These are phyloP conservation scores for Podospora appendiculata DNA, from an alignment of 495 filamentous ascomycete species.

Conservation along the genomic window DNA sequence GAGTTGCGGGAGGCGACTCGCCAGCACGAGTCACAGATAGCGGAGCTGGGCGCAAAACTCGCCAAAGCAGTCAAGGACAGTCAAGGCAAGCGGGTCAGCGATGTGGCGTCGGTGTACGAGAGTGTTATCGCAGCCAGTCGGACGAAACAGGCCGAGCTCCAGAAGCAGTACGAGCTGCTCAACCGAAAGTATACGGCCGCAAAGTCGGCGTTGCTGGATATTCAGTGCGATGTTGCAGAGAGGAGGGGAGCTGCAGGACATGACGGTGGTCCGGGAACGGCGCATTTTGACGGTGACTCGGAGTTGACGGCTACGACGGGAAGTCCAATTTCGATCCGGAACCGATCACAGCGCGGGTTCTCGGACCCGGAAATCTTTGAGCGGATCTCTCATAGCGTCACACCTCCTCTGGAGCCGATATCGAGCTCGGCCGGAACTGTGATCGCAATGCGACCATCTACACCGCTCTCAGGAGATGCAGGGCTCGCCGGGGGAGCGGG, in stretches of 20 bases:
- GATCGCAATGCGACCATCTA: constrained; percentile 16
- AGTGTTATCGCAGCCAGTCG: constrained; percentile 28
- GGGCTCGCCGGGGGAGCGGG: constrained; percentile 9
- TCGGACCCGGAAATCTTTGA: constrained; percentile 30
- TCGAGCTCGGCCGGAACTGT: constrained; percentile 9
- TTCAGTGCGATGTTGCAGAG: constrained; percentile 16
- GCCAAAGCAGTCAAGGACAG: constrained; percentile 34
- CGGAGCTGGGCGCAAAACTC: constrained; percentile 31
- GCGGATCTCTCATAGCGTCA: constrained; percentile 22
- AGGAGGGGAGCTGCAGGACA: constrained; percentile 1
- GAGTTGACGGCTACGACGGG: constrained; percentile 1
- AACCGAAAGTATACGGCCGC: constrained; percentile 33
- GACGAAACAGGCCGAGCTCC: constrained; percentile 34
- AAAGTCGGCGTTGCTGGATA: constrained; percentile 27
- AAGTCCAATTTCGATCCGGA: constrained; percentile 11
- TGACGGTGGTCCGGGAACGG: background rate
- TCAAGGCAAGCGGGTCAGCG: constrained; percentile 28
- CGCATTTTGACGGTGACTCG: constrained; percentile 3
- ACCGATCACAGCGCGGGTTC: constrained; percentile 20
- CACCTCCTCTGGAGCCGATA: constrained; percentile 25
- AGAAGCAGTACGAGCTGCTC: constrained; percentile 31
- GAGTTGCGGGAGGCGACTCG: constrained; percentile 39
- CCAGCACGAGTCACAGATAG: constrained; percentile 37
- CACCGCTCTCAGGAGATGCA: constrained; percentile 9
- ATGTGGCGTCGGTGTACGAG: constrained; percentile 28